These are phyloP conservation scores for Aspergillus novoparasiticus DNA, from an alignment of 2,329 filamentous ascomycete species.

Conservation along the genomic window DNA sequence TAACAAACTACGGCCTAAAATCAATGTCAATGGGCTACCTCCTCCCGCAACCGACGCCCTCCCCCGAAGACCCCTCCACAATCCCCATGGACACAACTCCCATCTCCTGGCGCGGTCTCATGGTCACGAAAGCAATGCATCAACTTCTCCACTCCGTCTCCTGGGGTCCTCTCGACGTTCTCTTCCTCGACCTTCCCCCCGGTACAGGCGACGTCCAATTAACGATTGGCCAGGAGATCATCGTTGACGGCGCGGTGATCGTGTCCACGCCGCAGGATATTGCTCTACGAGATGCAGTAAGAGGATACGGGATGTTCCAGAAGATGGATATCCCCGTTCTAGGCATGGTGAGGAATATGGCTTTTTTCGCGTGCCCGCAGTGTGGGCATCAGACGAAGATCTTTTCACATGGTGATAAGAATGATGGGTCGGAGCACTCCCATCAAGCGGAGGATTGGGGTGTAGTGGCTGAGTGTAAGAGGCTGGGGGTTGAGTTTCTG, in stretches of 20 bases:
- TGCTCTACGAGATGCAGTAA: conserved; percentile 85
- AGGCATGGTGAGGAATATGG: conserved; percentile 92
- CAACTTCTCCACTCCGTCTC: conserved; percentile 94
- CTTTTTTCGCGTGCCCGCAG: conserved; percentile 76
- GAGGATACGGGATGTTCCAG: conserved; percentile 90
- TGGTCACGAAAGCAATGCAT: conserved; percentile 97
- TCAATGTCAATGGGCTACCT: conserved; percentile 90
- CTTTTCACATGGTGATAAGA: conserved; percentile 58
- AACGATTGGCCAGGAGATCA: conserved; percentile 92
- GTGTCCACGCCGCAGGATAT: conserved; percentile 94
- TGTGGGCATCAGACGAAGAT: conserved; percentile 75
- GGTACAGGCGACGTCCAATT: conserved; percentile 95
- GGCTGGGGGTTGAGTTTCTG: conserved; percentile 75
- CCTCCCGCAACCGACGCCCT: conserved; percentile 14
- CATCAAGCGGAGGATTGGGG: conserved; percentile 54
- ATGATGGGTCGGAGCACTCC: conserved; percentile 5
- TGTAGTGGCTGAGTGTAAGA: conserved; percentile 68
- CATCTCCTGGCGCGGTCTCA: conserved; percentile 91
- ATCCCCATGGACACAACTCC: conserved; percentile 60
- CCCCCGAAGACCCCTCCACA: background rate
- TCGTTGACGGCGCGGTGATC: conserved; percentile 81
- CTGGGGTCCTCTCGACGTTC: conserved; percentile 84
- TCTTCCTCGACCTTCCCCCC: conserved; percentile 88
- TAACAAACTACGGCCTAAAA: conserved; percentile 93
- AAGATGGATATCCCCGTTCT: conserved; percentile 77